phyloP scores from a whole-genome alignment of 495 filamentous ascomycete species.

The Venustampulla echinocandica region DNA sequence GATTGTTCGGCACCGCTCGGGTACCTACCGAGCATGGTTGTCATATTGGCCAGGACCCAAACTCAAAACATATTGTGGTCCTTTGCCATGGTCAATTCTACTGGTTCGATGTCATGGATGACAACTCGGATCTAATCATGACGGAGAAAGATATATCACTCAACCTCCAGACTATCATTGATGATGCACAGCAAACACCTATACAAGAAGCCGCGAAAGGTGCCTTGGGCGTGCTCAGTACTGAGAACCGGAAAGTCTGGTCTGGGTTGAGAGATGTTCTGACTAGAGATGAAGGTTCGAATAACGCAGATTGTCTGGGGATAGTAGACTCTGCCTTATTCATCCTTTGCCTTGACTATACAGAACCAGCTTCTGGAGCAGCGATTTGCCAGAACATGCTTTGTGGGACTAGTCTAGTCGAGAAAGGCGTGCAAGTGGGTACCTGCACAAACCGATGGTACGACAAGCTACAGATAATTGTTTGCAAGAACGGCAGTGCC shows the following conservation, averaged over 20 bases:
- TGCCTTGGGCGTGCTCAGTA: constrained; percentile 86
- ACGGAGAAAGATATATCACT: constrained; percentile 88
- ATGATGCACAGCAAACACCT: constrained; percentile 80
- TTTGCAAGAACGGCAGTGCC: constrained; percentile 95
- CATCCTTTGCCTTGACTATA: constrained; percentile 84
- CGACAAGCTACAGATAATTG: constrained; percentile 97
- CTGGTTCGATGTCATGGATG: constrained; percentile 96
- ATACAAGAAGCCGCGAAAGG: constrained; percentile 92
- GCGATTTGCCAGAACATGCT: constrained; percentile 96
- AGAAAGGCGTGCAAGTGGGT: constrained; percentile 89
- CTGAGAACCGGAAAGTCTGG: constrained; percentile 95
- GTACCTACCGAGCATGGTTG: constrained; percentile 94
- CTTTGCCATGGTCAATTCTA: constrained; percentile 96
- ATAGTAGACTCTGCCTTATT: constrained; percentile 95
- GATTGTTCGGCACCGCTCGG: constrained; percentile 90
- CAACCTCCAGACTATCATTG: constrained; percentile 85
- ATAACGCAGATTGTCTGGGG: constrained; percentile 87
- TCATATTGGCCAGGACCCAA: constrained; percentile 87
- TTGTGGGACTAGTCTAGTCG: constrained; percentile 84
- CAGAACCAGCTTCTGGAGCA: constrained; percentile 67
- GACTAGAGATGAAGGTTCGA: constrained; percentile 75
- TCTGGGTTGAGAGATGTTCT: constrained; percentile 84
- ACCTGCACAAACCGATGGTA: constrained; percentile 99
- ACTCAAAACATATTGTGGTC: constrained; percentile 85
- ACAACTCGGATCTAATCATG: constrained; percentile 94